Conservation (phyloP, 768 basidiomycete species). For the Mycena epipterygia region DNA sequence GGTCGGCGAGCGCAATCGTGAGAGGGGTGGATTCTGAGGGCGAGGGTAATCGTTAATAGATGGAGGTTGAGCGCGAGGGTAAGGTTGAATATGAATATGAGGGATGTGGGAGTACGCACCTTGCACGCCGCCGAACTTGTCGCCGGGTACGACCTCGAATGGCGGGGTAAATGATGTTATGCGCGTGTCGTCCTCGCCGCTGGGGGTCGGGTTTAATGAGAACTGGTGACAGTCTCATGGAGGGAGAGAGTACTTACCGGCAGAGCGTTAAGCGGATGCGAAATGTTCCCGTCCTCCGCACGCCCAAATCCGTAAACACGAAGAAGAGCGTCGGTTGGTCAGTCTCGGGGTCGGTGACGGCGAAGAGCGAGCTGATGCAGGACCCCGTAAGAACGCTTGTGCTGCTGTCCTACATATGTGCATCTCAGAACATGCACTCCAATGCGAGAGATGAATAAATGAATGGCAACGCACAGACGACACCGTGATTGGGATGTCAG, state of each 20-base stretch:
- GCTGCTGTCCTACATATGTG: neutral
- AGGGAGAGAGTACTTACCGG: neutral
- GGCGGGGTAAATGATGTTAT: neutral
- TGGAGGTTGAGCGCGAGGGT: too few relatives aligned
- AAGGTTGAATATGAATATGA: too few relatives aligned
- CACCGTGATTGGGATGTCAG: too few relatives aligned
- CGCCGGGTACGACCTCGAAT: slow-evolving; percentile 1
- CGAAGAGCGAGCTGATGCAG: neutral
- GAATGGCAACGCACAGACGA: too few relatives aligned
- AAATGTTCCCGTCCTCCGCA: neutral
- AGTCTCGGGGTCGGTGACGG: neutral
- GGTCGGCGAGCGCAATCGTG: neutral
- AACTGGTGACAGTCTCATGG: too few relatives aligned
- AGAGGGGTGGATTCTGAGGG: neutral
- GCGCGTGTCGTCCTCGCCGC: neutral
- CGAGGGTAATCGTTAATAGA: too few relatives aligned
- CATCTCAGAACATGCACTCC: too few relatives aligned
- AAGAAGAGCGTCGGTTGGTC: neutral
- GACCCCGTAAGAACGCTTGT: slow-evolving; percentile 3
- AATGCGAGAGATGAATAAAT: too few relatives aligned
- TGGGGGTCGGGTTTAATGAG: neutral
- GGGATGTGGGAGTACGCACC: neutral
- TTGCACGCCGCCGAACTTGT: slow-evolving; percentile 3
- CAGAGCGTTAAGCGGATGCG: neutral
- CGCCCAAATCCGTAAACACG: slow-evolving; percentile 11